Evolutionary conservation across 352 stramenopile genomes (phyloP), one percentile per base, ranked within the genome.

Genomic region (Phytophthora idaei): DNA sequence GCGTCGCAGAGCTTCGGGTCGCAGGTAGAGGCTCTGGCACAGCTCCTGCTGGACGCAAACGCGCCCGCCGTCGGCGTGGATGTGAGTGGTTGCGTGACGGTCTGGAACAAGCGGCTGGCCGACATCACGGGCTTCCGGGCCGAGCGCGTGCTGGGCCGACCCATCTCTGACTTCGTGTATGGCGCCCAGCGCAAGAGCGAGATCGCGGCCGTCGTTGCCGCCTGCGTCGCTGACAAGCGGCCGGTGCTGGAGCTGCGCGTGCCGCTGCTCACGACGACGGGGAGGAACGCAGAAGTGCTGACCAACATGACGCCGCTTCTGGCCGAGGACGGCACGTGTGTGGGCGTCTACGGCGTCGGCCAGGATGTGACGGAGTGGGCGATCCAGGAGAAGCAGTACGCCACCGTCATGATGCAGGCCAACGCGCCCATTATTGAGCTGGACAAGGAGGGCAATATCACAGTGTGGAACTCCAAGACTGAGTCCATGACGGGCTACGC

Each of bases 391-490:
- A 72, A 75, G 34, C 80, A 93, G 63, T 90, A 90, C 44, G 77
- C 76, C 4, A 71, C 77, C 5, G 79, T 94, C n/a, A 86, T 94
- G 71, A 90, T 90, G 71, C 81, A 88, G 46, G 85, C 85, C 11
- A 93, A 93, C 58, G 78, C 82, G 49, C 80, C 85, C 2, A 93
- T 93, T 29, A 89, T 94, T 58, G 87, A 90, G 54, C 72, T 93
- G 32, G 85, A 94, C 62, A 81, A 80, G 53, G 73, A 93, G 15
- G 84, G 76, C 0, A 75, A 83, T 51, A 86, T 92, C 49, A 88
- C 77, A 15, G 78, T 88, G 37, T 92, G 84, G 84, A 92, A 92
- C 55, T 64, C 64, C 44, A 89, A 85, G 64, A 76, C 80, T 12
- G 76, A 66, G 12, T 78, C 74, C 11, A 77, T 91, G 66, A 91